phyloP scores from a whole-genome alignment of 176 grass and related monocot genomes.

The Calamus simplicifolius region DNA sequence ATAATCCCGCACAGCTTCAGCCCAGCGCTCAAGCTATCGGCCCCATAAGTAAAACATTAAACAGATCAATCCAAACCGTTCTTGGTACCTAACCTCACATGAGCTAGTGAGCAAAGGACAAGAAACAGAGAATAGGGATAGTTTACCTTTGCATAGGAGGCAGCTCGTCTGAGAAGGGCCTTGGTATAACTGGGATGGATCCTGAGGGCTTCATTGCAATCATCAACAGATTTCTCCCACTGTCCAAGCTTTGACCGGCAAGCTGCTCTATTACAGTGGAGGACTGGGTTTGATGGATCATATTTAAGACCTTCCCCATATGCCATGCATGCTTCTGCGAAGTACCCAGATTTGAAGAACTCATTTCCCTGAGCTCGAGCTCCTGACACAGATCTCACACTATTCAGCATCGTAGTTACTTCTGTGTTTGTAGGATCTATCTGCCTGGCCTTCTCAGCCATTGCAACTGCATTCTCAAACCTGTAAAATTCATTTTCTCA shows the following conservation, averaged over 20 bases:
- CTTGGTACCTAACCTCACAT: too few species aligned
- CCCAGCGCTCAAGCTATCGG: constrained; percentile 64
- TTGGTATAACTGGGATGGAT: constrained; percentile 11
- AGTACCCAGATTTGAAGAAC: constrained; percentile 6
- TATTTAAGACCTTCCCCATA: constrained; percentile 7
- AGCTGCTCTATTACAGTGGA: constrained; percentile 13
- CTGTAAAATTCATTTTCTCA: background rate
- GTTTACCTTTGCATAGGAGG: constrained; percentile 14
- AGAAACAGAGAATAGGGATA: too few species aligned
- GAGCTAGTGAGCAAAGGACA: too few species aligned
- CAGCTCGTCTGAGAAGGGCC: constrained; percentile 10
- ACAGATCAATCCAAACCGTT: too few species aligned
- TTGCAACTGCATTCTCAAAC: constrained; percentile 10
- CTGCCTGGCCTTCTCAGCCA: constrained; percentile 5
- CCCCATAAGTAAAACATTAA: too few species aligned
- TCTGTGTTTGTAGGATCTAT: constrained; percentile 6
- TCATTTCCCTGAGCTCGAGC: constrained; percentile 9
- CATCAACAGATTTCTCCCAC: constrained; percentile 11
- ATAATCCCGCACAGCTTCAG: constrained; percentile 63
- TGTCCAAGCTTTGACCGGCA: constrained; percentile 14
- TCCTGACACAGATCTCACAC: constrained; percentile 9
- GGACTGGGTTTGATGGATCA: constrained; percentile 8
- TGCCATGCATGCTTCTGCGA: constrained; percentile 1
- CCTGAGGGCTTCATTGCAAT: constrained; percentile 10
- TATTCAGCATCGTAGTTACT: background rate